Evolutionary conservation across 192 early-diverging fungal genomes (phyloP), one percentile per base, ranked within the genome.

Genomic region (Entomortierella chlamydospora): DNA sequence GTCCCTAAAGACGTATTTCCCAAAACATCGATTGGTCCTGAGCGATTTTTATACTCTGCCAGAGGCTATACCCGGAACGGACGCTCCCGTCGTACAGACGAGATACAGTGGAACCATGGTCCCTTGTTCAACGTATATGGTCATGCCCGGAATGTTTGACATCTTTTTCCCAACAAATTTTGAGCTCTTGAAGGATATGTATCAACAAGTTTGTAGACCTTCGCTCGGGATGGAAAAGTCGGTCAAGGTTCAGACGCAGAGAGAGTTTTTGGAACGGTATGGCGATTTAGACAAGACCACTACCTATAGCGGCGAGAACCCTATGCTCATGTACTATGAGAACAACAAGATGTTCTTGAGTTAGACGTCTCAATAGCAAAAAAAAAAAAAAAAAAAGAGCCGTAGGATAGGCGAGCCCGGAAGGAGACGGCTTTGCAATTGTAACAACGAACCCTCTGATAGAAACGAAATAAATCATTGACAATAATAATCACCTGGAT

Each of bases 161-260:
- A 97, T 99, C 53, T 98, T 99, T 83, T 99, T 98, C 73, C 98
- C 98, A 4, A 98, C 97, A 25, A 92, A 99, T 81, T 99, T 97
- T 89, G 94, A 95, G 70, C 81, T 95, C 18, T 68, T 96, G 74
- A 72, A 80, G 67, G 88, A 90, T 39, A 85, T 99, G 83, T 97
- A 99, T 81, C 82, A 87, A 25, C 61, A 73, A 18, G 84, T 93
- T 2, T 92, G 93, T 74, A 84, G 86, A 43, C 64, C 59, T 39
- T 41, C 61, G 62, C 64, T 77, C 72, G 76, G 33, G 51, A 71
- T 41, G 59, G 83, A 86, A 52, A 89, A 78, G 22, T 83, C 56
- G 4, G 81, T 87, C 54, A 84, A 85, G 61, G 86, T 95, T 3
- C 42, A 93, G 64, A 89, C 89, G 0, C 96, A 99, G 68, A 83